Evolutionary conservation across 1,284 basidiomycete species (phyloP), one percentile per base, ranked within the genome.

Genomic region (Singerocomus rubriflavus): DNA sequence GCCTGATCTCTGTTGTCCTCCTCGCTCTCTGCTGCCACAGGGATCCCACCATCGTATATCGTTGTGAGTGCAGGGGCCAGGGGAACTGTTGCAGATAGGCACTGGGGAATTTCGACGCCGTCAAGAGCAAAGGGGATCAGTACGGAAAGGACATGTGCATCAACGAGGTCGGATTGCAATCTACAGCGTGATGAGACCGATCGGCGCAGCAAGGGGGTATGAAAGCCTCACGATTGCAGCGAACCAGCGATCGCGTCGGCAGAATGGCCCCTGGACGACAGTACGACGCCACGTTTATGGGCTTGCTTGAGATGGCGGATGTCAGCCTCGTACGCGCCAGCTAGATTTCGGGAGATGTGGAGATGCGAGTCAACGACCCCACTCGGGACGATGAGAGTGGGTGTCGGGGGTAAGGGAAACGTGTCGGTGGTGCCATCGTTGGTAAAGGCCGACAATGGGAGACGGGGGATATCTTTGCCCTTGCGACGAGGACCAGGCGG

Each of bases 371-470:
- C 89, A 57, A 87, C 71, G 53, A 91, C 72, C n/a, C 68, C 68
- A 17, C 72, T 69, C 0, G 88, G 88, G 57, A 81, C 76, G 45
- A 87, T 72, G 12, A 79, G 74, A 57, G 75, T 82, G 4, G 88
- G 86, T 53, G 83, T 85, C n/a, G 82, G 79, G 7, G 83, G 77
- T 3, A 86, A 57, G 6, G 81, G 84, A 63, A 88, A 89, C 3
- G 71, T 71, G 45, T 88, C 87, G 27, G 77, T 77, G 1, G 81
- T 78, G 50, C 81, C 81, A 4, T 82, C 75, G 67, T 78, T 84
- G 29, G 85, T 79, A 62, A 91, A 91, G 0, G 81, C 87, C 12
- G 85, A 88, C 31, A 82, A 64, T 0, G 87, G 87, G 14, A 91
- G 79, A 39, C 73, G 77, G 9, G 88, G 88, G 7, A 82, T 79